These are phyloP conservation scores for Dendrocalamus sinicus DNA, from an alignment of 176 grass and related monocot genomes.

Conservation along the genomic window DNA sequence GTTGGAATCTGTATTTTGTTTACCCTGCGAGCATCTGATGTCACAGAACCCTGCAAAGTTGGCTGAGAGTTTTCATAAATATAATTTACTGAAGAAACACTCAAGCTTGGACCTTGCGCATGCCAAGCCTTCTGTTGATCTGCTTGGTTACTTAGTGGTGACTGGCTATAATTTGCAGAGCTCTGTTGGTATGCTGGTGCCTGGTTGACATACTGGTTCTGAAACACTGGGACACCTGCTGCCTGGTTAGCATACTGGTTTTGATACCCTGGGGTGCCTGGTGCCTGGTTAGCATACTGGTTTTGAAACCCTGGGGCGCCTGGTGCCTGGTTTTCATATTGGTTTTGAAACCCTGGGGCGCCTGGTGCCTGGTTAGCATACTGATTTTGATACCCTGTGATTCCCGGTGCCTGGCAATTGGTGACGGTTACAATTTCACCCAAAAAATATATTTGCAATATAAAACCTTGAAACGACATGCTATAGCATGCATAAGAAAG, in stretches of 20 bases:
- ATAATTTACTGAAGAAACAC: constrained; percentile 57
- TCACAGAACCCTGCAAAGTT: constrained; percentile 40
- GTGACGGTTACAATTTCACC: constrained; percentile 40
- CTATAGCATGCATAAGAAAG: constrained; percentile 17
- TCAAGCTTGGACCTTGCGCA: constrained; percentile 58
- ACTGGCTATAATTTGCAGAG: constrained; percentile 36
- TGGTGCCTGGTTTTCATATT: neutral
- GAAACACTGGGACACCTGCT: constrained; percentile 10
- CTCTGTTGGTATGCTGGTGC: constrained; percentile 52
- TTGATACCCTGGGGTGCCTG: constrained; percentile 40
- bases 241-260: constrained; percentile 20
- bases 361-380: neutral
- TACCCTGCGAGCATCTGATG: constrained; percentile 51
- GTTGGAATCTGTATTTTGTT: constrained; percentile 76
- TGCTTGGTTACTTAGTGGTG: constrained; percentile 54
- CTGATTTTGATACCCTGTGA: constrained; percentile 13
- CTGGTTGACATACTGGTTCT: constrained; percentile 41
- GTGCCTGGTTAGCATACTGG: constrained; percentile 27
- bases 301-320: constrained; percentile 30
- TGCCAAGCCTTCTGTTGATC: constrained; percentile 61
- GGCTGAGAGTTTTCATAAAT: constrained; percentile 45
- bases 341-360: neutral
- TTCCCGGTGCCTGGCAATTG: constrained; percentile 18
- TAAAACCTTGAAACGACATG: constrained; percentile 18
- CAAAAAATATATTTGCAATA: neutral